phyloP scores from a whole-genome alignment of 352 stramenopile genomes.

The Discostella stelligera region DNA sequence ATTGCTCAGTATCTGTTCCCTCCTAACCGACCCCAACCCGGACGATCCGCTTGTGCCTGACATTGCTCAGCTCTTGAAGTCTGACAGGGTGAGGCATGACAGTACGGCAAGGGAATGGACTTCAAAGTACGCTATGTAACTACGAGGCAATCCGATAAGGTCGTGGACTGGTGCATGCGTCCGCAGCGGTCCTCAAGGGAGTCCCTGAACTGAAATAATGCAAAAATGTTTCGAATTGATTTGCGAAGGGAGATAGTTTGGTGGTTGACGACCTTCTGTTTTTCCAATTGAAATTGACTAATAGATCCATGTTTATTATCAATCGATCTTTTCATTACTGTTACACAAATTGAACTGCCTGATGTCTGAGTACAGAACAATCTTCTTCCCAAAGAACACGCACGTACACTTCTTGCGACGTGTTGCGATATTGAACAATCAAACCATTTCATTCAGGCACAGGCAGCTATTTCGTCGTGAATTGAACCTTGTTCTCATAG shows the following conservation, averaged over 20 bases:
- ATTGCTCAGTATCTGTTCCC: constrained; percentile 98
- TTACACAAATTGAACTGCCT: no score
- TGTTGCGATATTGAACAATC: no score
- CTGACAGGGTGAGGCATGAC: constrained; percentile 86
- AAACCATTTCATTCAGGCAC: no score
- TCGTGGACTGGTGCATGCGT: neutral
- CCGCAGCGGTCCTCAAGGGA: no score
- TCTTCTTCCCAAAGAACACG: no score
- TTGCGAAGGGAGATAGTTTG: neutral
- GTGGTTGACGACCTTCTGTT: neutral
- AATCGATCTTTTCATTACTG: no score
- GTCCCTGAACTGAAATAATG: neutral
- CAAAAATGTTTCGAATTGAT: neutral
- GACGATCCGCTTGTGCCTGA: constrained; percentile 97
- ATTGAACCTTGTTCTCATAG: no score
- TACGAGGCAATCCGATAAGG: neutral
- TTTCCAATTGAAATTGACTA: neutral
- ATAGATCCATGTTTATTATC: neutral
- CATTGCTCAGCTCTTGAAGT: constrained; percentile 92
- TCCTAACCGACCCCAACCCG: constrained; percentile 99
- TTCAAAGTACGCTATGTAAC: constrained; percentile 97
- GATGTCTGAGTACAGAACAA: no score
- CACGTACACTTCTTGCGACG: no score
- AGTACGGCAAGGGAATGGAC: constrained; percentile 96
- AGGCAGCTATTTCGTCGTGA: no score